Base-by-base conservation (phyloP, 179 eudicot species). In the Heliamphora pulchella region DNA sequence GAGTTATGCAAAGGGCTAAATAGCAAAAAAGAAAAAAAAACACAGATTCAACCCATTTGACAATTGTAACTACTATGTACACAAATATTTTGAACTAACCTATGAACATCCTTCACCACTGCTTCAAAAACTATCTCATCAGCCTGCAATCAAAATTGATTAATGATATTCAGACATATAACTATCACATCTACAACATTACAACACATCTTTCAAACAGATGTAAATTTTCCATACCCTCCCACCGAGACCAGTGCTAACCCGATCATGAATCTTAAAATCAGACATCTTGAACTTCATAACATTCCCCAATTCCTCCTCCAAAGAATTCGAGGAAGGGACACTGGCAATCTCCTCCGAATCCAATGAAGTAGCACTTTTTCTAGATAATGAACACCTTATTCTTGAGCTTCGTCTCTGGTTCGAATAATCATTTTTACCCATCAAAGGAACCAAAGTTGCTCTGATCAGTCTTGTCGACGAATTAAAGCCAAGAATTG, bases 71-170 rank as follows among this genome's bases (percentile, higher is more conserved):
- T 70, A 46, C 41, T 51, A 64, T 67, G 55, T 5, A 55, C 10
- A 53, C 47, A 79, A 54, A 63, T 18, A 20, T 22, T 17, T 63
- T 58, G 66, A 83, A 80, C 88, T 81, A 61, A 96, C 99, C 98
- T 90, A 84, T 84, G 79, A 79, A 89, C 70, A 82, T 96, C 90
- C 83, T 90, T 94, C 73, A 96, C 92, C 11, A 86, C 83, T 31
- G 98, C 99, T 89, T 96, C 99, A 86, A 85, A 94, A 79, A 96
- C 90, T 43, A 89, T 82, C 89, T 96, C 99, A 86, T 94, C 98
- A 18, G 88, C 91, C 99, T 96, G 88, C 64, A 82, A 17, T 6
- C 77, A 70, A 71, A 64, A 63, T 4, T 72, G 53, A 54, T 71
- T 58, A 57, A 41, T 55, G n/a, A 71, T 9, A 39, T 13, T 8